Conservation (phyloP, 306 rosid species). For the Parietaria judaica region DNA sequence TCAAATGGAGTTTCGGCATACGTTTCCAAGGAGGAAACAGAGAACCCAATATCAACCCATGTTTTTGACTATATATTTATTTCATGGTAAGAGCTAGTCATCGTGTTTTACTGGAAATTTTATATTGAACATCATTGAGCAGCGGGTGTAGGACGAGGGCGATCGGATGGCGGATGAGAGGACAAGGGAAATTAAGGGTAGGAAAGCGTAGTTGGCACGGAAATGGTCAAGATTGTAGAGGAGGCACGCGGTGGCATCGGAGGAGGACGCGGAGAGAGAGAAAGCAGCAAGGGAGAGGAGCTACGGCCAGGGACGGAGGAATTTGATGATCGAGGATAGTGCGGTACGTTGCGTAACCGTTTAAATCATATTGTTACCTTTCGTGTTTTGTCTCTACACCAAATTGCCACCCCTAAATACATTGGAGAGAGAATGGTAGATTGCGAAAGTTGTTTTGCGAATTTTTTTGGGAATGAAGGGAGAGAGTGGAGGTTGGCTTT, state of each 20-base stretch:
- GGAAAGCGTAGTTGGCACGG: slow-evolving; percentile 44
- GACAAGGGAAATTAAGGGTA: slow-evolving; percentile 31
- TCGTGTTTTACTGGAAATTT: too few relatives aligned
- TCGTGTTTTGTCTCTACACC: too few relatives aligned
- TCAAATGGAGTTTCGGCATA: too few relatives aligned
- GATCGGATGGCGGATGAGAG: slow-evolving; percentile 49
- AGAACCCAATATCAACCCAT: too few relatives aligned
- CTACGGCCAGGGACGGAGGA: slow-evolving; percentile 44
- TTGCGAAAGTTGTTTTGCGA: neutral
- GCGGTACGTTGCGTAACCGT: slow-evolving; percentile 2
- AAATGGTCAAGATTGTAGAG: slow-evolving; percentile 41
- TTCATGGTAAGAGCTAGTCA: too few relatives aligned
- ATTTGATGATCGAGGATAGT: slow-evolving; percentile 13
- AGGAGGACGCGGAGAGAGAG: slow-evolving; percentile 37
- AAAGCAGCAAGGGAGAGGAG: slow-evolving; percentile 33
- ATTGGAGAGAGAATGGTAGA: slow-evolving; percentile 1
- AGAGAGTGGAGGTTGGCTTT: neutral
- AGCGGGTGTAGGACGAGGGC: too few relatives aligned
- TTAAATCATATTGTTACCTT: too few relatives aligned
- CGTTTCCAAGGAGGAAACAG: too few relatives aligned
- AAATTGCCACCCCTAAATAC: too few relatives aligned
- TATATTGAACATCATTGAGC: neutral
- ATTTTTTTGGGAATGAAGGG: neutral
- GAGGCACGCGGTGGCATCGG: slow-evolving; percentile 41
- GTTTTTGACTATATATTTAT: too few relatives aligned